These are phyloP conservation scores for Acacia crassicarpa DNA, from an alignment of 306 rosid species.

Conservation along the genomic window DNA sequence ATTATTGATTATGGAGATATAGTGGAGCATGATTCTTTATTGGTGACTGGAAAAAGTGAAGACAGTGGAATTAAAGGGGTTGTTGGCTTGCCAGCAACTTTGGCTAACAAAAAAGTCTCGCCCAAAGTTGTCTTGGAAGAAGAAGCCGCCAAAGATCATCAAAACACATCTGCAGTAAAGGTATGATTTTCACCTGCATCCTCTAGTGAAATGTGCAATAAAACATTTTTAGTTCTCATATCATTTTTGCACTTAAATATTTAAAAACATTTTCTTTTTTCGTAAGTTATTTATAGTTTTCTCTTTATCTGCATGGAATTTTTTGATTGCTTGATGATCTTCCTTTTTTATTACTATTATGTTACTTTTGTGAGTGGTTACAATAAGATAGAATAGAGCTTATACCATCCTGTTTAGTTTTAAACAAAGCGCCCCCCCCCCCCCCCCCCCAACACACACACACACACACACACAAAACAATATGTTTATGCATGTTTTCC, in stretches of 20 bases:
- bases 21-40: conserved; percentile 23
- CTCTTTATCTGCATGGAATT: neutral
- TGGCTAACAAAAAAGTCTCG: conserved; percentile 35
- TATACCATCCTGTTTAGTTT: neutral
- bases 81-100: conserved; percentile 15
- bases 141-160: conserved; percentile 24
- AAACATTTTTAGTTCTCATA: conserved; percentile 3
- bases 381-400: neutral
- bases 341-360: neutral
- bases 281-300: conserved; percentile 1
- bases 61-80: conserved; percentile 8
- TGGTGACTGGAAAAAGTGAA: conserved; percentile 19
- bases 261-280: conserved; percentile 3
- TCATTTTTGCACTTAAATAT: neutral
- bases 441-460: no score
- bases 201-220: neutral
- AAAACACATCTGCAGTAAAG: conserved; percentile 35
- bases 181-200: conserved; percentile 35
- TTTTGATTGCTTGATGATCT: conserved; percentile 9
- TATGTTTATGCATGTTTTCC: neutral
- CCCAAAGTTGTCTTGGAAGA: conserved; percentile 29
- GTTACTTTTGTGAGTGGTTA: neutral
- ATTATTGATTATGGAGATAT: conserved; percentile 12
- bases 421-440: no score
- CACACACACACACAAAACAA: no score